phyloP scores from a whole-genome alignment of 2,329 filamentous ascomycete genomes.

The Emergomyces africanus region DNA sequence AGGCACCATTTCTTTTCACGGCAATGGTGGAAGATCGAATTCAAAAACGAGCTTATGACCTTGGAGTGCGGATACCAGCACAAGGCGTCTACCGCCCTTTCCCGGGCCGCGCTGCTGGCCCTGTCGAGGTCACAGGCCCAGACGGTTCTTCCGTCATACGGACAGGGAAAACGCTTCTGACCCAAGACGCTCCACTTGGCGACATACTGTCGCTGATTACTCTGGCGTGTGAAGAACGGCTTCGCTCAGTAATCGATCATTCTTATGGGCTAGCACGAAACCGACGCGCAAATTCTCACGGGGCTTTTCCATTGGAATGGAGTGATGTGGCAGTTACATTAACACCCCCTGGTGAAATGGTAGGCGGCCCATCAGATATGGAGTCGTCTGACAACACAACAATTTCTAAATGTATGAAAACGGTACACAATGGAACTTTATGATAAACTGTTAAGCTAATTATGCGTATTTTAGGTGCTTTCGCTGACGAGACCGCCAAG shows the following conservation, averaged over 20 bases:
- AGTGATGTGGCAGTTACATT: slow-evolving; percentile 50
- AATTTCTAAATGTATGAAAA: slow-evolving; percentile 28
- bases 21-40: slow-evolving; percentile 43
- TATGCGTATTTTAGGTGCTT: slow-evolving; percentile 22
- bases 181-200: slow-evolving; percentile 57
- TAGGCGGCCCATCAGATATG: slow-evolving; percentile 10
- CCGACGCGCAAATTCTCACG: slow-evolving; percentile 67
- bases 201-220: slow-evolving; percentile 76
- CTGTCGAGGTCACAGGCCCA: slow-evolving; percentile 42
- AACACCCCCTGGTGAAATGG: slow-evolving; percentile 27
- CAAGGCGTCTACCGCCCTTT: slow-evolving; percentile 37
- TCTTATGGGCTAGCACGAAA: slow-evolving; percentile 56
- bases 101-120: slow-evolving; percentile 27
- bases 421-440: background rate
- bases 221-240: slow-evolving; percentile 65
- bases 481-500: slow-evolving; percentile 27
- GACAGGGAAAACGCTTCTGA: slow-evolving; percentile 57
- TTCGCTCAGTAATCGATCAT: slow-evolving; percentile 66
- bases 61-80: slow-evolving; percentile 46
- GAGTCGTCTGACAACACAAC: slow-evolving; percentile 12
- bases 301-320: slow-evolving; percentile 65
- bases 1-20: slow-evolving; percentile 59
- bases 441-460: slow-evolving; percentile 16
- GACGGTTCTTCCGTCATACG: slow-evolving; percentile 52
- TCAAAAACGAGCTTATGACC: slow-evolving; percentile 45